A percentile compares a stretch with the other conserved stretches of the same genome.
Evolutionary conservation across 495 filamentous ascomycete species (phyloP).

Genomic region (Cladorrhinum samala): DNA sequence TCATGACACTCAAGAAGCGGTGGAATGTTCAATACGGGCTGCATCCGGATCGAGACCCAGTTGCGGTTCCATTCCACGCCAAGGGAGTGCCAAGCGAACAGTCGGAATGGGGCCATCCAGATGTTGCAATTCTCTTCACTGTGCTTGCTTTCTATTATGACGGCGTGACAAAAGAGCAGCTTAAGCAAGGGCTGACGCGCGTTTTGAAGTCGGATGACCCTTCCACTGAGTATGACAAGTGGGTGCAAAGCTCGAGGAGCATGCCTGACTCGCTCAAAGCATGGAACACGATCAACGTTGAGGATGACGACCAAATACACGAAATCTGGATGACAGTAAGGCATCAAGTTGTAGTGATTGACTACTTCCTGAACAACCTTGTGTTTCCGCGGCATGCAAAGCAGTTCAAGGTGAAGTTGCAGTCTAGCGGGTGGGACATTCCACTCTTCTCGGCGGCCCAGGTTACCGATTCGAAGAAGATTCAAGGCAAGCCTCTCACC

Average conservation of each 20-base stretch:
- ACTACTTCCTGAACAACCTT: constrained; percentile 50
- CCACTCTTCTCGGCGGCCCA: constrained; percentile 29
- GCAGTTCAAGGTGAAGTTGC: constrained; percentile 48
- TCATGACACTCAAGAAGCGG: constrained; percentile 38
- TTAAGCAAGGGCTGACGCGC: constrained; percentile 34
- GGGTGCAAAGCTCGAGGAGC: constrained; percentile 27
- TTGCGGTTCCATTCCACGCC: constrained; percentile 39
- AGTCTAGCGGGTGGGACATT: constrained; percentile 51
- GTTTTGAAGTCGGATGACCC: constrained; percentile 49
- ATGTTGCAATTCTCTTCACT: constrained; percentile 50
- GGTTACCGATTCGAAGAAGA: neutral
- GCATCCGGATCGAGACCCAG: constrained; percentile 32
- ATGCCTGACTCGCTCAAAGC: constrained; percentile 38
- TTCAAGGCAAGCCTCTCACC: constrained; percentile 18
- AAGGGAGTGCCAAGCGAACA: constrained; percentile 47
- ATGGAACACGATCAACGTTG: constrained; percentile 46
- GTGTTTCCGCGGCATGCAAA: constrained; percentile 49
- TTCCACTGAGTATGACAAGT: constrained; percentile 42
- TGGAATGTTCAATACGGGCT: constrained; percentile 44
- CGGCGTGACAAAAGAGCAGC: constrained; percentile 35
- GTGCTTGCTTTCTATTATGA: constrained; percentile 49
- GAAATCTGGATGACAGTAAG: constrained; percentile 37
- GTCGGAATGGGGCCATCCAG: constrained; percentile 50
- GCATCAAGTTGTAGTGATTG: constrained; percentile 32
- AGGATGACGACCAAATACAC: constrained; percentile 40